Evolutionary conservation across 306 rosid species (phyloP), one percentile per base, ranked within the genome.

Genomic region (Trifolium subterraneum): DNA sequence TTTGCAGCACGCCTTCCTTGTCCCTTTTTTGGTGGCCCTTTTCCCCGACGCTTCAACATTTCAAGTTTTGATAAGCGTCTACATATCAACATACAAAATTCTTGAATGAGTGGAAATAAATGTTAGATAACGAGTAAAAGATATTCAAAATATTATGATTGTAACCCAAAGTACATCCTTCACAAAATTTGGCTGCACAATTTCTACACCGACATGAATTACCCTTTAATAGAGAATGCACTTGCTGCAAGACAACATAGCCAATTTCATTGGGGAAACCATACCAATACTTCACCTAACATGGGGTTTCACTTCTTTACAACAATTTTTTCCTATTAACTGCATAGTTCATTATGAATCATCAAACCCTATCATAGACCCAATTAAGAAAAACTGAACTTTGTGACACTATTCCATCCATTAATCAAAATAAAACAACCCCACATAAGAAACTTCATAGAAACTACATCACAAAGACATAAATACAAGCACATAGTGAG

Each of bases 11-110:
- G 95, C 87, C 70, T 87, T 73, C 98, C 98, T 27, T 90, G 90
- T 64, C 96, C 96, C 85, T 93, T 93, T 90, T 90, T 88, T n/a
- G 95, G 97, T 41, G 97, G 87, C 73, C 97, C 97, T 78, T 93
- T 93, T 38, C 98, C 95, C 16, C 98, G 91, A 51, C 96, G 97
- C 87, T 87, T 93, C 90, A 93, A 81, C 95, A 93, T 93, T 86
- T 90, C 92, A 68, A 93, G 97, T 80, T 85, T 93, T 23, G 91
- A 83, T 77, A 87, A 78, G 36, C 97, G 97, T 85, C 98, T 93
- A 59, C 4, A 52, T 41, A 73, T 68, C 65, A 76, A 36, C 60
- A 38, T 3, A 54, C 67, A 54, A 5, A 33, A 14, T 51, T 56
- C 25, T 61, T 72, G 41, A 63, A 41, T 44, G 45, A 58, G 36